Evolutionary conservation across 2,329 filamentous ascomycete species (phyloP).

Genomic region (Botrytis pseudocinerea): DNA sequence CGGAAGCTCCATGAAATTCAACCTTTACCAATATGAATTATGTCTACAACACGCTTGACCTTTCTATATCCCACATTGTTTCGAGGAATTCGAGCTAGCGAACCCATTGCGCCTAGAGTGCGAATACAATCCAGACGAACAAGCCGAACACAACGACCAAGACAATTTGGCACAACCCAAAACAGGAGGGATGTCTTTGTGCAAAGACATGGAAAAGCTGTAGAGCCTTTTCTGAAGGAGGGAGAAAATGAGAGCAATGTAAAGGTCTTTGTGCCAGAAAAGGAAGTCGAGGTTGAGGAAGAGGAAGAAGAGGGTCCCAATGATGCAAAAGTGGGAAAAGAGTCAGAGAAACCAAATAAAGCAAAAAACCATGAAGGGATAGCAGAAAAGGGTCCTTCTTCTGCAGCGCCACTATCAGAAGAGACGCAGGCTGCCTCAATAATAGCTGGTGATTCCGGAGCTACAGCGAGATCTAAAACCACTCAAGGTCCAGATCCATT

Average conservation of each 20-base stretch:
- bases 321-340: conserved; percentile 13
- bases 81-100: conserved; percentile 51
- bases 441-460: conserved; percentile 32
- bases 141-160: conserved; percentile 33
- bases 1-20: background rate
- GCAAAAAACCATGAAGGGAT: conserved; percentile 11
- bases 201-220: conserved; percentile 59
- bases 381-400: conserved; percentile 24
- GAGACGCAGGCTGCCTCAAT: conserved; percentile 34
- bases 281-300: conserved; percentile 22
- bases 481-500: conserved; percentile 20
- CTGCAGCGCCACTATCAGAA: conserved; percentile 33
- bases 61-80: conserved; percentile 71
- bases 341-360: conserved; percentile 13
- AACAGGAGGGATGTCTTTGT: conserved; percentile 49
- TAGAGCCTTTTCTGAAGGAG: conserved; percentile 51
- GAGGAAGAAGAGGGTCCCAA: conserved; percentile 23
- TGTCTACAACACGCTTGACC: conserved; percentile 63
- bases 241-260: conserved; percentile 37
- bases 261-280: conserved; percentile 27
- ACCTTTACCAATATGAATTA: conserved; percentile 39
- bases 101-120: conserved; percentile 46
- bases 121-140: conserved; percentile 36
- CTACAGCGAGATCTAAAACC: conserved; percentile 1
- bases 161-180: conserved; percentile 44